phyloP scores from a whole-genome alignment of 2,329 filamentous ascomycete genomes.

The Hymenoscyphus occultus region DNA sequence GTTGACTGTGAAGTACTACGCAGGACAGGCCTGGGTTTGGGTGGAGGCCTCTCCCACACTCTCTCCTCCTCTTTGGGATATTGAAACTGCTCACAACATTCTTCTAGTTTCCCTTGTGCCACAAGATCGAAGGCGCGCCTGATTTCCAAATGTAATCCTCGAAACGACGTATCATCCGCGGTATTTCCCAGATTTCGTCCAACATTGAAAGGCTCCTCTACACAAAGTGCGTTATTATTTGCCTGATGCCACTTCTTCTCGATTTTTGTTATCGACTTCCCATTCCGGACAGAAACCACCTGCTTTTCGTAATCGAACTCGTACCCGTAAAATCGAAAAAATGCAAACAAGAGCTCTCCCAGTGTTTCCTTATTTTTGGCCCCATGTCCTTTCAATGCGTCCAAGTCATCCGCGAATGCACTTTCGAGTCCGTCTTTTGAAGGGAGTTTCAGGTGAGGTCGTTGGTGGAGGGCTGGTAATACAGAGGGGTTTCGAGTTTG shows the following conservation, averaged over 20 bases:
- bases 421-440: slow-evolving; percentile 64
- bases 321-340: slow-evolving; percentile 92
- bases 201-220: slow-evolving; percentile 95
- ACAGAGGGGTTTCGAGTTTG: slow-evolving; percentile 83
- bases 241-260: slow-evolving; percentile 86
- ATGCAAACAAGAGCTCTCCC: slow-evolving; percentile 86
- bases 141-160: slow-evolving; percentile 85
- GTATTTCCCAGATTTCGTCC: slow-evolving; percentile 91
- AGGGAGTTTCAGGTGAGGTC: slow-evolving; percentile 58
- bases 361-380: slow-evolving; percentile 75
- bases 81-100: slow-evolving; percentile 83
- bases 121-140: slow-evolving; percentile 83
- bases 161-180: slow-evolving; percentile 90
- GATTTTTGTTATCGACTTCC: slow-evolving; percentile 72
- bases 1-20: slow-evolving; percentile 59
- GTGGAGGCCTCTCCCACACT: slow-evolving; percentile 55
- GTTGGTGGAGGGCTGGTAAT: slow-evolving; percentile 79
- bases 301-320: slow-evolving; percentile 86
- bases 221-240: slow-evolving; percentile 80
- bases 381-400: slow-evolving; percentile 71
- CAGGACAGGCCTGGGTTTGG: slow-evolving; percentile 49
- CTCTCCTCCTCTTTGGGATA: slow-evolving; percentile 73
- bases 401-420: slow-evolving; percentile 83
- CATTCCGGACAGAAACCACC: slow-evolving; percentile 81
- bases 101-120: slow-evolving; percentile 71